Base-by-base conservation (phyloP, 352 stramenopile species). In the Elongisporangium senticosum region DNA sequence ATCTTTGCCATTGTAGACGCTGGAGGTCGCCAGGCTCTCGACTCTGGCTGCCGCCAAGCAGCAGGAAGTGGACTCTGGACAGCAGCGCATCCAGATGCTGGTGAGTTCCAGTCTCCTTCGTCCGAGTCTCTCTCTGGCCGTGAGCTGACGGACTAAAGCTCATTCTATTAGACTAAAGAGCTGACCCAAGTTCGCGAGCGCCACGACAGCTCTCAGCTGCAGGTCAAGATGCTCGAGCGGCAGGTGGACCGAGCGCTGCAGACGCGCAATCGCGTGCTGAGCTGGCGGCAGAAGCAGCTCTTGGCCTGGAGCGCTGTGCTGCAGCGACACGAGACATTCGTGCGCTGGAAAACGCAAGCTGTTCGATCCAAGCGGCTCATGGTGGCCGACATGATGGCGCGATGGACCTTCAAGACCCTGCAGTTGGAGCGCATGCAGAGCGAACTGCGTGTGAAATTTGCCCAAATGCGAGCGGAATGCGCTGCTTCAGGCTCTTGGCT, bases 201-300 rank as follows among this genome's bases (percentile, higher is more conserved):
- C 19, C 51, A 64, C n/a, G 58, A 39, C 2, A 1, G 7, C 0
- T 10, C 3, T 17, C 59, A 75, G 52, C 22, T 7, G n/a, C 39
- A 51, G 28, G 26, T 69, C 55, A 55, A 71, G 4, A 21, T 43
- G 14, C 40, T 84, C 14, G 52, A 70, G 26, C 58, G 51, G 43
- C 39, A 52, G 3, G 17, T 75, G 4, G 60, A 67, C 39, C 61
- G 24, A 19, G 57, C 62, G 19, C 1, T 74, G 5, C 43, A 71
- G 53, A 79, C 58, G 19, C 65, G 70, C 49, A 79, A 79, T 57
- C 65, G 72, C 43, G 64, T 57, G 28, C 33, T 85, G 5, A 33
- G 49, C 2, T 85, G 72, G 72, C 66, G 59, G 57, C 65, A 62
- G 49, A 55, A 55, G 10, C 40, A 55, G 4, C 22, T 61, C 4